Evolutionary conservation across 345 rosid genomes (phyloP), one percentile per base, ranked within the genome.

Genomic region (Eucalyptus marginata): DNA sequence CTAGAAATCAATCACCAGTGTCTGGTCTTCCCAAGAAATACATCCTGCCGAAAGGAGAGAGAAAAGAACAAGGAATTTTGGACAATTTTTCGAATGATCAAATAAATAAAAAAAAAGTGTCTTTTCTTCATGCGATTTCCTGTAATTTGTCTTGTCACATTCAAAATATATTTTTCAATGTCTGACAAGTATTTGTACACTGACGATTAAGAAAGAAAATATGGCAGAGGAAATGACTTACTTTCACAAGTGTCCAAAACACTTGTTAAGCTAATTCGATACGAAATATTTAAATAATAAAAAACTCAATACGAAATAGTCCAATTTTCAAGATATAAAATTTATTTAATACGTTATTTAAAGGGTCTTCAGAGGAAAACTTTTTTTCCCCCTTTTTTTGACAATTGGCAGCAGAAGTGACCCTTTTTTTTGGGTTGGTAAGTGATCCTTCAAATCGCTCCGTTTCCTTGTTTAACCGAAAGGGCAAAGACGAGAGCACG

Each of bases 261-360:
- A n/a, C 40, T 7, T n/a, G 9, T 14, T 1, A 14, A n/a, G 18
- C 11, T 64, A n/a, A 12, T 5, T 59, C 1, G 31, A 13, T 1
- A 59, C 0, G 16, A 27, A 59, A 27, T 2, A 2, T 51, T 16
- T 51, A 51, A 0, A 51, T 51, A 16, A 51, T 14, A 0, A 49
- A 50, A 5, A 50, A 16, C n/a, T 59, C 16, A 31, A 27, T 1
- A 59, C 0, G 8, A 59, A 59, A 27, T 27, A 59, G 14, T 29
- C 5, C 18, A 64, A 64, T 64, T 64, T n/a, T 64, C 71, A 64
- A 64, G 31, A 2, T 64, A 64, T 29, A 64, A 64, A 64, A 7
- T 64, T 29, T n/a, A 5, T 64, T 76, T 76, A 76, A 76, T 40
- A 29, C 15, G 15, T 40, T 76, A 22, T 22, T 36, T 40, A 40